Evolutionary conservation across 768 basidiomycete genomes (phyloP).

Genomic region (Boletus vermiculosoides): DNA sequence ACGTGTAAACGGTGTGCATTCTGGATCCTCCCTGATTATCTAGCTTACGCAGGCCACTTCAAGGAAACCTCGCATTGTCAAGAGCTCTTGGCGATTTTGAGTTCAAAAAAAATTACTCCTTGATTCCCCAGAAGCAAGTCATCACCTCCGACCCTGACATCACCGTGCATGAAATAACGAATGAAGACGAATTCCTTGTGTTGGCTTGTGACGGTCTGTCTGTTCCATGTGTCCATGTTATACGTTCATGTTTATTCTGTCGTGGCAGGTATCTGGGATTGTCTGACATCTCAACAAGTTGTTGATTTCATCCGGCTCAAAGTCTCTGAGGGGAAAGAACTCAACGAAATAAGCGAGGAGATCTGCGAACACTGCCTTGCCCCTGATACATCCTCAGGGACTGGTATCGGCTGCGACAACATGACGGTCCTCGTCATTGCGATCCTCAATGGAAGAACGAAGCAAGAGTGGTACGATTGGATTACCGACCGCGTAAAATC

Average conservation of each 20-base stretch:
- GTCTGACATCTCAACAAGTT: constrained; percentile 88
- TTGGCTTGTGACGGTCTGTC: constrained; percentile 91
- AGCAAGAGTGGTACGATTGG: constrained; percentile 93
- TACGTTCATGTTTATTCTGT: constrained; percentile 5
- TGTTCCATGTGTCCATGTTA: background rate
- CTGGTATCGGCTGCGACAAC: constrained; percentile 97
- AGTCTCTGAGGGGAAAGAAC: constrained; percentile 73
- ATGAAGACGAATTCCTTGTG: constrained; percentile 96
- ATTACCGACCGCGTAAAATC: constrained; percentile 76
- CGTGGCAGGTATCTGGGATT: constrained; percentile 92
- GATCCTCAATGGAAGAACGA: constrained; percentile 80
- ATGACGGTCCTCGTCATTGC: constrained; percentile 96
- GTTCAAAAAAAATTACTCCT: constrained; percentile 89
- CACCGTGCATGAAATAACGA: constrained; percentile 72
- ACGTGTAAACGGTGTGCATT: constrained; percentile 84
- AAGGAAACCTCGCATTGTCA: constrained; percentile 94
- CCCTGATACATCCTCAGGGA: constrained; percentile 85
- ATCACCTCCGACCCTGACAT: constrained; percentile 96
- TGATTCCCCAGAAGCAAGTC: constrained; percentile 86
- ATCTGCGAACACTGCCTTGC: constrained; percentile 94
- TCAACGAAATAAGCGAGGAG: constrained; percentile 82
- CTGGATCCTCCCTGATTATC: background rate
- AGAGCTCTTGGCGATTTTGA: constrained; percentile 97
- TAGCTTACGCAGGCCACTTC: background rate
- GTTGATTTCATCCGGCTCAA: constrained; percentile 84